A percentile compares a stretch with the other conserved stretches of the same genome.
Evolutionary conservation across 176 grass and related monocot genomes (phyloP).

Genomic region (Raddia distichophylla): DNA sequence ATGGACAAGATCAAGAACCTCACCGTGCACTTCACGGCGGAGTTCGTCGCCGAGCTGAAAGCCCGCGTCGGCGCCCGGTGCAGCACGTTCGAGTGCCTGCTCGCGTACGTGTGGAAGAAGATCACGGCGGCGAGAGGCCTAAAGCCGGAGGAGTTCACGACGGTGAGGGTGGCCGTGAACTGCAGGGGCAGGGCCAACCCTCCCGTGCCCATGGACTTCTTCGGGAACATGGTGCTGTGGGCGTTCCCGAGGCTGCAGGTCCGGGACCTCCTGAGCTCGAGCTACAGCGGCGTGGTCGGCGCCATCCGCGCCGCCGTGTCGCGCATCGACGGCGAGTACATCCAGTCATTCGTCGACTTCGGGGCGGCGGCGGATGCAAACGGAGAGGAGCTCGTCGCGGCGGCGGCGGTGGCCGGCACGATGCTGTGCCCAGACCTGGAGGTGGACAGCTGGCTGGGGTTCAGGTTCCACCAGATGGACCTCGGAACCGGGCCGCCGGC

Average conservation of each 20-base stretch:
- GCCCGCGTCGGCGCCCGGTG: constrained; percentile 2
- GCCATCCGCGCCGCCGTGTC: constrained; percentile 38
- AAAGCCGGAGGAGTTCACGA: constrained; percentile 3
- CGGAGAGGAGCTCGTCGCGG: constrained; percentile 35
- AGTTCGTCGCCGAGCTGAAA: constrained; percentile 44
- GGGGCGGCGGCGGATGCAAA: background rate
- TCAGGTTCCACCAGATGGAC: constrained; percentile 36
- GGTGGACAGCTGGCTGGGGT: constrained; percentile 49
- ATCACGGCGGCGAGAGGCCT: constrained; percentile 40
- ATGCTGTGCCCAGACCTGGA: constrained; percentile 36
- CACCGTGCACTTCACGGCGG: constrained; percentile 16
- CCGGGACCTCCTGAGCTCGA: constrained; percentile 4
- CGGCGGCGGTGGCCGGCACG: constrained; percentile 7
- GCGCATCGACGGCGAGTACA: constrained; percentile 34
- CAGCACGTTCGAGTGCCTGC: constrained; percentile 53
- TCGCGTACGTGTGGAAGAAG: constrained; percentile 49
- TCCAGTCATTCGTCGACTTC: constrained; percentile 56
- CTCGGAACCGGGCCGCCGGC: constrained; percentile 27
- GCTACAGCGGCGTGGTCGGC: constrained; percentile 8
- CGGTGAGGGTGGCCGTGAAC: constrained; percentile 43
- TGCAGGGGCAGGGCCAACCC: constrained; percentile 32
- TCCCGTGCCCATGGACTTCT: constrained; percentile 36
- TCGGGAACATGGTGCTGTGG: constrained; percentile 53
- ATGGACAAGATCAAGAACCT: constrained; percentile 28
- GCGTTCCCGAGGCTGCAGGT: constrained; percentile 39